phyloP scores from a whole-genome alignment of 2,329 filamentous ascomycete genomes.

The Penicillium italicum region DNA sequence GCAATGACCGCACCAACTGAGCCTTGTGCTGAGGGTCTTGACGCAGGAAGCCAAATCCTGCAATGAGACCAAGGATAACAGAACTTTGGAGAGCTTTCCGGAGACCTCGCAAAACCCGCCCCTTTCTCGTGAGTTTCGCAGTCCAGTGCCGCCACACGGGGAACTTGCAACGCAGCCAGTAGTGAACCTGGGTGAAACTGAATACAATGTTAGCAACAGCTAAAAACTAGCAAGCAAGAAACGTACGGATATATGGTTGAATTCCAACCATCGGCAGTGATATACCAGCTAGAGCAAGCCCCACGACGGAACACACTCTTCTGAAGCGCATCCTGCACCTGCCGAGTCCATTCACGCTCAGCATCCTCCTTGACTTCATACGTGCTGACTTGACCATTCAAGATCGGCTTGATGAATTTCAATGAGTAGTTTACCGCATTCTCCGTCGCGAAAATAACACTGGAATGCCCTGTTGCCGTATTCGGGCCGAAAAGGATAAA shows the following conservation, averaged over 20 bases:
- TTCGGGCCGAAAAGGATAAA: slow-evolving; percentile 64
- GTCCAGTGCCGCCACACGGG: slow-evolving; percentile 55
- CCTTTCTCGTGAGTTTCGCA: slow-evolving; percentile 50
- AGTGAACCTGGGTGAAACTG: slow-evolving; percentile 52
- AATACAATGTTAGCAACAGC: slow-evolving; percentile 10
- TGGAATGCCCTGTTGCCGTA: slow-evolving; percentile 59
- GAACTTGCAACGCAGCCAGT: slow-evolving; percentile 50
- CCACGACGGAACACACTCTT: slow-evolving; percentile 48
- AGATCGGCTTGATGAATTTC: slow-evolving; percentile 55
- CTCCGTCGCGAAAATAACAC: slow-evolving; percentile 58
- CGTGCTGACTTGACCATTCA: slow-evolving; percentile 44
- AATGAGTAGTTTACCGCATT: slow-evolving; percentile 60
- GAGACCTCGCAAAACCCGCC: slow-evolving; percentile 34
- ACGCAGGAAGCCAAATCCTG: slow-evolving; percentile 15
- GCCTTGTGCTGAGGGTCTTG: slow-evolving; percentile 10
- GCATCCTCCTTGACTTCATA: slow-evolving; percentile 51
- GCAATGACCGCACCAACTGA: slow-evolving; percentile 10
- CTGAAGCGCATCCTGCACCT: slow-evolving; percentile 48
- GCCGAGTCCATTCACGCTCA: slow-evolving; percentile 46
- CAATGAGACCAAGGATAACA: slow-evolving; percentile 17
- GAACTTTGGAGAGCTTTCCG: slow-evolving; percentile 19
- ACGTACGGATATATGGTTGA: slow-evolving; percentile 47
- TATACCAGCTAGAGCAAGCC: slow-evolving; percentile 51
- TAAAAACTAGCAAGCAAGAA: background rate
- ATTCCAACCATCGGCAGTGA: slow-evolving; percentile 49